Evolutionary conservation across 108 stramenopile species (phyloP), one percentile per base, ranked within the genome.

Genomic region (Cyclostephanos tholiformis): DNA sequence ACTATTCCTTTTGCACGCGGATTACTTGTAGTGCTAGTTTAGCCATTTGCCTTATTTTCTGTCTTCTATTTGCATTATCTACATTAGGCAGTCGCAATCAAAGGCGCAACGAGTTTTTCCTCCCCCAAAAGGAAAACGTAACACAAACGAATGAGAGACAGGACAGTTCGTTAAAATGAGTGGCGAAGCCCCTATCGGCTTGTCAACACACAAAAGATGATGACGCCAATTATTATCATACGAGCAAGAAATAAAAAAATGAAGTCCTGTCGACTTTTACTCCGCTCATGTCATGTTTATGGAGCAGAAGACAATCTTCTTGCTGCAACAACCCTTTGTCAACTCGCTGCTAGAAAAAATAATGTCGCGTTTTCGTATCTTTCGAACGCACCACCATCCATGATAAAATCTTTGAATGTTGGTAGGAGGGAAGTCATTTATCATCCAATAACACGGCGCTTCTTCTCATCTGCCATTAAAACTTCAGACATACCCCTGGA

Each of bases 391-490:
- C n/a, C 57, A 32, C 16, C 1, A 5, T 58, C 57, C 16, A 3
- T 17, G 2, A 58, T 26, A 30, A 58, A 4, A 58, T 30, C 52
- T 53, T 53, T 6, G 23, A 4, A 53, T 53, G 8, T 25, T 20
- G 23, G 25, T 53, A 19, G 52, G 25, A 53, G 52, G 52, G 52
- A 53, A 53, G 20, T 58, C 10, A 32, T 26, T 26, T 12, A 2
- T 58, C 29, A 58, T 6, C 25, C 29, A 58, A 58, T 29, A 30
- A 30, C 57, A 58, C 29, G 27, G 25, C 57, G 57, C 16, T 30
- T 58, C 30, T 29, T 58, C 57, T 58, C 57, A 0, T 58, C 57
- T 58, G 27, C 56, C 23, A 57, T 17, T 30, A 58, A 30, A 58
- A 58, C 20, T 5, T 8, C 52, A 8, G 25, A 8, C 8, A 17